A percentile compares a stretch with the other conserved stretches of the same genome.
Conservation (phyloP, 2,329 filamentous ascomycete species). For the Calonectria honghensis region DNA sequence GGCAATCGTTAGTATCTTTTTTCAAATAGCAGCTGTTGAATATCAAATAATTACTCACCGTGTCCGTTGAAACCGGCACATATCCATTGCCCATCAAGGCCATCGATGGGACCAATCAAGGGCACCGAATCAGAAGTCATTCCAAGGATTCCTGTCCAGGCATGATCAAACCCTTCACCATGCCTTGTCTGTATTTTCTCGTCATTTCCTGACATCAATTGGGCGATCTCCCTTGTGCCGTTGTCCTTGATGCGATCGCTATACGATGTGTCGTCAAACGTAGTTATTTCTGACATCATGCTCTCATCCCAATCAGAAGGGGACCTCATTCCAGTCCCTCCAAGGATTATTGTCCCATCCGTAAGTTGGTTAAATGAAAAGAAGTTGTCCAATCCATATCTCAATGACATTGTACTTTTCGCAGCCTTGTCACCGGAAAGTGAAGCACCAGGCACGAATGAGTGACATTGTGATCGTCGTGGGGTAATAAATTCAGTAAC, state of each 20-base stretch:
- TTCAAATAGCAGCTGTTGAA: too few relatives aligned
- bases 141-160: conserved; percentile 11
- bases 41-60: background rate
- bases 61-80: conserved; percentile 16
- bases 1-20: background rate
- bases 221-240: background rate
- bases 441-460: conserved; percentile 55
- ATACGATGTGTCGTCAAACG: conserved; percentile 2
- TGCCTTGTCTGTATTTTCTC: background rate
- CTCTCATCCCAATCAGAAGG: conserved; percentile 5
- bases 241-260: background rate
- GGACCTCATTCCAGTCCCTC: background rate
- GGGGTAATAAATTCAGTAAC: conserved; percentile 6
- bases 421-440: conserved; percentile 60
- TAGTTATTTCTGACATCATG: background rate
- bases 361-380: conserved; percentile 68
- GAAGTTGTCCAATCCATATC: conserved; percentile 68
- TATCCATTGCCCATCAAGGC: conserved; percentile 6
- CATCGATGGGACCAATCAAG: background rate
- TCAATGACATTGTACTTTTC: conserved; percentile 65
- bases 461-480: conserved; percentile 8
- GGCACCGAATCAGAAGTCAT: background rate
- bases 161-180: conserved; percentile 12
- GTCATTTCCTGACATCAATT: background rate
- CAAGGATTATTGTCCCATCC: conserved; percentile 1